phyloP scores from a whole-genome alignment of 805 yeast genomes.

The Suhomyces canberraensis region DNA sequence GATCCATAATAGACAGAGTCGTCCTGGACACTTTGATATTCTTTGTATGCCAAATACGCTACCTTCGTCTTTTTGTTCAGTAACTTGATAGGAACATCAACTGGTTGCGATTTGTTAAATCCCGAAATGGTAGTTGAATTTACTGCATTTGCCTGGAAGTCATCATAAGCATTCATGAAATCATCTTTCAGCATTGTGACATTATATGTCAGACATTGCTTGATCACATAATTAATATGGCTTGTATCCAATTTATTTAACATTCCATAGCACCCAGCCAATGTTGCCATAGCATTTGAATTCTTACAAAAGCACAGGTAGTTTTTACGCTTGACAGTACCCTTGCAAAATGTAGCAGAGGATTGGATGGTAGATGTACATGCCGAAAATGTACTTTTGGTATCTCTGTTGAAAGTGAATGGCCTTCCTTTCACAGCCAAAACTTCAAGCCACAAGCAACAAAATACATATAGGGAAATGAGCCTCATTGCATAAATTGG shows the following conservation, averaged over 20 bases:
- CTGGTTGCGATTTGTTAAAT: not conserved
- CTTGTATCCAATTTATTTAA: not conserved
- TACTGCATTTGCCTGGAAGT: slow-evolving; percentile 6
- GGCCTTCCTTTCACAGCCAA: not conserved
- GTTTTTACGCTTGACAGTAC: not conserved
- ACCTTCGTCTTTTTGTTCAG: not conserved
- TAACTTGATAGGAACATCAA: not conserved
- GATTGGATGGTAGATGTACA: not conserved
- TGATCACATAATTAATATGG: no score
- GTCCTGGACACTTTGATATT: slow-evolving; percentile 8
- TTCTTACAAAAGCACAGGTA: slow-evolving; percentile 22
- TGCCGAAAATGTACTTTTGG: not conserved
- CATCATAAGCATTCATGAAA: slow-evolving; percentile 11
- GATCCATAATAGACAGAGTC: slow-evolving; percentile 24
- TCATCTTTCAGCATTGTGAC: slow-evolving; percentile 20
- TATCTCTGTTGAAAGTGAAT: not conserved
- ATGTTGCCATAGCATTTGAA: slow-evolving; percentile 25
- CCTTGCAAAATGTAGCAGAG: not conserved
- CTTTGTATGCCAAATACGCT: not conserved
- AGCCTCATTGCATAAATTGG: no score
- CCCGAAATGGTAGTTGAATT: not conserved
- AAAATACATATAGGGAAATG: no score
- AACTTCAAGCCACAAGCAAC: no score
- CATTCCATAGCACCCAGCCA: slow-evolving; percentile 24
- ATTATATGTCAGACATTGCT: slow-evolving; percentile 11